Percentiles rank a stretch among this genome's conserved stretches.
Evolutionary conservation across 352 stramenopile genomes (phyloP).

Genomic region (Saprolegnia diclina): DNA sequence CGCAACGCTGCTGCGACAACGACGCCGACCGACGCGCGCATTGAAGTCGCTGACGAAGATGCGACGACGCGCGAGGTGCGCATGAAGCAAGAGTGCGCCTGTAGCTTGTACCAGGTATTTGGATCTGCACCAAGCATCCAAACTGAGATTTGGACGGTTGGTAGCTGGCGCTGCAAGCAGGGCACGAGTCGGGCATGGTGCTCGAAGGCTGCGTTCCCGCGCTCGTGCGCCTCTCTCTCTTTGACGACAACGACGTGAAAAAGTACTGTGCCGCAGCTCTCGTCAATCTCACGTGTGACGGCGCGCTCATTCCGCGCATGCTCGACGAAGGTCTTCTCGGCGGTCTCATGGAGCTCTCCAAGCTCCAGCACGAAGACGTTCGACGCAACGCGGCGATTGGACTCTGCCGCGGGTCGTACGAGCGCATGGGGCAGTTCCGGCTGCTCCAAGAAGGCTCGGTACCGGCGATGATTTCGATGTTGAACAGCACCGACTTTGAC

Average conservation of each 20-base stretch:
- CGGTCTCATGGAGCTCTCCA: conserved; percentile 63
- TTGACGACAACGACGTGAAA: conserved; percentile 76
- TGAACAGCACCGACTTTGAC: conserved; percentile 65
- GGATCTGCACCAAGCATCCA: too few species aligned
- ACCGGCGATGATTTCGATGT: conserved; percentile 76
- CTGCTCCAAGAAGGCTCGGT: conserved; percentile 78
- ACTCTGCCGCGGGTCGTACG: conserved; percentile 73
- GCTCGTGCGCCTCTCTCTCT: conserved; percentile 58
- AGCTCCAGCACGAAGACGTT: conserved; percentile 70
- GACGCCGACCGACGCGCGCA: not conserved
- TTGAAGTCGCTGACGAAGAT: conserved; percentile 2
- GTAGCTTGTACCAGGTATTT: conserved; percentile 12
- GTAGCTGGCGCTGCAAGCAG: conserved; percentile 13
- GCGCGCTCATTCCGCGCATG: conserved; percentile 41
- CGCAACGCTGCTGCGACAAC: not conserved
- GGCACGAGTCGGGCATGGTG: conserved; percentile 74
- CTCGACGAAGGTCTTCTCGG: conserved; percentile 68
- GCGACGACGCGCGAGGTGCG: not conserved
- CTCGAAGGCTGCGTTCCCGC: conserved; percentile 63
- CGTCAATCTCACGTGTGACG: conserved; percentile 64
- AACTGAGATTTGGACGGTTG: not conserved
- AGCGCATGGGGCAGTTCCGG: conserved; percentile 53
- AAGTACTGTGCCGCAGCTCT: conserved; percentile 75
- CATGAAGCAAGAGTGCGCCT: not conserved
- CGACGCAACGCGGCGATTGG: conserved; percentile 73